Conservation (phyloP, 306 rosid genomes). For the Albizia julibrissin region DNA sequence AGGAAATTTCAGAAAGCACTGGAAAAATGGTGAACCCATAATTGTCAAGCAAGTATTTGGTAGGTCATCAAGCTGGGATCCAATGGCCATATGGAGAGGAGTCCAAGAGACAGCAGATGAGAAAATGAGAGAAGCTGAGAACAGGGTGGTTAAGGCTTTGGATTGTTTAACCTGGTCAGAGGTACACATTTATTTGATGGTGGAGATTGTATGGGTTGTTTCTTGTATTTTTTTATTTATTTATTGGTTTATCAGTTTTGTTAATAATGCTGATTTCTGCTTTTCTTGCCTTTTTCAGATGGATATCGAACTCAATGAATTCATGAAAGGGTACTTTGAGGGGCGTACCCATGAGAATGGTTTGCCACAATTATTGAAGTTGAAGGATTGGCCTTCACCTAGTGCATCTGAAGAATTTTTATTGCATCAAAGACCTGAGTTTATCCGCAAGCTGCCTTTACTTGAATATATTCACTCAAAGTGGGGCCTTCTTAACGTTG, state of each 20-base stretch:
- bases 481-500: constrained; percentile 99
- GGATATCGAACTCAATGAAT: constrained; percentile 73
- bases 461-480: constrained; percentile 96
- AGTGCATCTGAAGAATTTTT: constrained; percentile 93
- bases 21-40: constrained; percentile 83
- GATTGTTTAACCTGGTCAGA: constrained; percentile 85
- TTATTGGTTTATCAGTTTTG: constrained; percentile 22
- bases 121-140: constrained; percentile 62
- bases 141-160: constrained; percentile 72
- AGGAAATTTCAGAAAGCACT: constrained; percentile 76
- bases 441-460: constrained; percentile 90
- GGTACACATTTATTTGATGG: constrained; percentile 51
- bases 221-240: background rate
- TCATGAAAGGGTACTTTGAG: constrained; percentile 76
- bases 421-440: constrained; percentile 93
- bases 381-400: constrained; percentile 98
- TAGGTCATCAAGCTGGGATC: constrained; percentile 90
- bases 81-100: constrained; percentile 81
- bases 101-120: constrained; percentile 74
- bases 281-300: constrained; percentile 56
- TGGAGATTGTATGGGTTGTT: constrained; percentile 12
- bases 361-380: constrained; percentile 75
- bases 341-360: constrained; percentile 70
- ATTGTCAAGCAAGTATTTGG: constrained; percentile 83
- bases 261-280: background rate